Base-by-base conservation (phyloP, 805 yeast species). In the Candida suzukii region DNA sequence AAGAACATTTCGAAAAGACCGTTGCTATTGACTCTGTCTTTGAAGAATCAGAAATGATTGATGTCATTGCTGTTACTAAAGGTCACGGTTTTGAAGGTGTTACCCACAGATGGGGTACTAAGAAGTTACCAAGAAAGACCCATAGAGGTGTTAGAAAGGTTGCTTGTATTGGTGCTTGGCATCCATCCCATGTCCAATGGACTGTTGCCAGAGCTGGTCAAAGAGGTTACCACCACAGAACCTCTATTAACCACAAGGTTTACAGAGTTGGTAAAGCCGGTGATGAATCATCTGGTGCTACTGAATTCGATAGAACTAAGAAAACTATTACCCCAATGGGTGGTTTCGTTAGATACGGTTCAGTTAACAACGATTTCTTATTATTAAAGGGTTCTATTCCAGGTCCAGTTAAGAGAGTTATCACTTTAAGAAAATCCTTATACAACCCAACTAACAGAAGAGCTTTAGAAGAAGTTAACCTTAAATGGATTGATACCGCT, bases 31-130 rank as follows among this genome's bases (percentile, higher is more conserved):
- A 84, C 76, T 71, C 95, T 61, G 98, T 93, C 64, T 84, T 93
- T 70, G 99, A 91, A 81, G 95, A 93, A 79, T 86, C 88, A 78
- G 99, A 93, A 82, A 82, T 86, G 83, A 82, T 93, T 63, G 99
- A 93, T 66, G 98, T 87, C 65, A 84, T 93, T 67, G 99, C 97
- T 68, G 95, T 93, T 68, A 93, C 99, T 84, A 91, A 86, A 83
- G 99, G 99, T 93, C 96, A 93, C 82, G 99, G 99, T 83, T 90
- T 86, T 88, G 99, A 93, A 78, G 99, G 99, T 90, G 97, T 91
- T 67, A 93, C 99, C 80, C 96, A 90, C 88, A 88, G 99, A 87
- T 93, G 98, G 98, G 99, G 99, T 72, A 93, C 99, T 85, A 95
- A 90, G 90, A 90, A 85, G 83, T 80, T 93, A 63, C 99, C 99